Conservation (phyloP, 306 rosid genomes). For the Canavalia gladiata region DNA sequence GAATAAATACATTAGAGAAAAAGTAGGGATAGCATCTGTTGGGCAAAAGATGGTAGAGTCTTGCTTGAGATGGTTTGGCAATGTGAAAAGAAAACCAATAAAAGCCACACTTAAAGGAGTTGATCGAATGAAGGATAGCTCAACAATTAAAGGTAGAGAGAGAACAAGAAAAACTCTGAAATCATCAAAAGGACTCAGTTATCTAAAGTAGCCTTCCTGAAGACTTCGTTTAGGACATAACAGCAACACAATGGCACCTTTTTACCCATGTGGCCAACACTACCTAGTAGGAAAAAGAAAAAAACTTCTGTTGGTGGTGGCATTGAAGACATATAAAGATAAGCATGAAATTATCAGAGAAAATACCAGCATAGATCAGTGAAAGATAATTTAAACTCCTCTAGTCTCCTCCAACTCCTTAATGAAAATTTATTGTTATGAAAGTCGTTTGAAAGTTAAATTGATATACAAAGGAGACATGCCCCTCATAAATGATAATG, state of each 20-base stretch:
- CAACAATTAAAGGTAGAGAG: background rate
- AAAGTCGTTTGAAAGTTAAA: slow-evolving; percentile 36
- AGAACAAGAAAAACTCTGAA: background rate
- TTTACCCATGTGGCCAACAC: slow-evolving; percentile 4
- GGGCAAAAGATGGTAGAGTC: background rate
- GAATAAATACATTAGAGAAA: slow-evolving; percentile 1
- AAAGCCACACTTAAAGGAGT: background rate
- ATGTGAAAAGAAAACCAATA: background rate
- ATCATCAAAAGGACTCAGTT: background rate
- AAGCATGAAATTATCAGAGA: slow-evolving; percentile 22
- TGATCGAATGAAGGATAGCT: slow-evolving; percentile 1
- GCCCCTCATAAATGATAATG: slow-evolving; percentile 30
- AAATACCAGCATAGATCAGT: slow-evolving; percentile 32
- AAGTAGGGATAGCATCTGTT: background rate
- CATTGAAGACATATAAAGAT: slow-evolving; percentile 4
- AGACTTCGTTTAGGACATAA: slow-evolving; percentile 3
- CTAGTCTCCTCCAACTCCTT: slow-evolving; percentile 18
- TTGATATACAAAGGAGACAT: slow-evolving; percentile 26
- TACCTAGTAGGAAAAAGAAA: background rate
- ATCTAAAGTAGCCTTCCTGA: slow-evolving; percentile 1
- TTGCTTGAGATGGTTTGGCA: background rate
- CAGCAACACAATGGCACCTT: background rate
- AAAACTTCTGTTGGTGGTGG: background rate
- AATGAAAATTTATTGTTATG: slow-evolving; percentile 33
- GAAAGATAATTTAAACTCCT: slow-evolving; percentile 30